Evolutionary conservation across 2,329 filamentous ascomycete species (phyloP), one percentile per base, ranked within the genome.

Genomic region (Epichloe amarillans): DNA sequence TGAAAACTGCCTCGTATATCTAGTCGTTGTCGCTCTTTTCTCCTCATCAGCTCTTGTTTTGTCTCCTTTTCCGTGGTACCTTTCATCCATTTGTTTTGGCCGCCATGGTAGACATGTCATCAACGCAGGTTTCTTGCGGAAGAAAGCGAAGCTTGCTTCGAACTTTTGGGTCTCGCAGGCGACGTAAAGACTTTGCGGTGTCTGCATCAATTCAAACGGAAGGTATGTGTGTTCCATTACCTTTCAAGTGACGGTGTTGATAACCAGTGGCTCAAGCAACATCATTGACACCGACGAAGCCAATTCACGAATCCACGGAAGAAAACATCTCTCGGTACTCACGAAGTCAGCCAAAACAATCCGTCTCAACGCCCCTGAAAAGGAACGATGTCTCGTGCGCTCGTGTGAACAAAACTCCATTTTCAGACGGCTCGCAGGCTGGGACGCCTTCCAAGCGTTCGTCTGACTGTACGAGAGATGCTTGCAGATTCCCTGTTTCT

Each of bases 101-200:
- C 12, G 52, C 46, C 17, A 49, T 52, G 37, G 46, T 49, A 39
- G 39, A 26, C 44, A 66, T 66, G 62, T 56, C 58, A 39, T 54
- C 61, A 19, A 45, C 55, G 17, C 56, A 55, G 4, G 46, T 59
- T 17, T 62, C 58, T 3, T 64, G 64, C 45, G 59, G 63, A n/a
- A 64, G 62, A 53, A 66, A 61, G 51, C 58, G 58, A 52, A 57
- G 54, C 46, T 57, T 66, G 30, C 54, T 65, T 45, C 58, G 54
- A 38, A 54, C 60, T 2, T 2, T 64, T 19, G 59, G 61, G 21
- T 61, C 62, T 36, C 60, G 56, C 11, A 56, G 58, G 33, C 57
- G 57, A n/a, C 57, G 57, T 44, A 63, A 55, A 45, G 43, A 52
- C 21, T 39, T 57, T 17, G 41, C 46, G 17, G 54, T 58, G 11